Conservation (phyloP, 768 basidiomycete species). For the Dioszegia crocea region DNA sequence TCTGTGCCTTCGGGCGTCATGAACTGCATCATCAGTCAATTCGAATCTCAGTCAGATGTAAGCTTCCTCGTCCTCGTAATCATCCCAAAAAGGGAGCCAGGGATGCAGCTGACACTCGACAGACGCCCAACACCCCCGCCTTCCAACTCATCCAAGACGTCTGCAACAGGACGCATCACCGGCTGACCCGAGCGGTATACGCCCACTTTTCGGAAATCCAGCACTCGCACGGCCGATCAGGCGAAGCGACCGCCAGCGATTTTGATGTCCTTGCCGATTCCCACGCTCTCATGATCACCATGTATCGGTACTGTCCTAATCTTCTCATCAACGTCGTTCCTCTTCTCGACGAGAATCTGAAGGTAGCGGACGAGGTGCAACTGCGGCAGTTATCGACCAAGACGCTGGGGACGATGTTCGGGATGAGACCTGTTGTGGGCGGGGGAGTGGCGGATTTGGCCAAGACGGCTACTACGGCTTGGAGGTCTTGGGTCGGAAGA, state of each 20-base stretch:
- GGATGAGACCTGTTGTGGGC: constrained; percentile 44
- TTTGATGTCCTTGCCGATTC: constrained; percentile 55
- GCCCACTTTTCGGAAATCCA: constrained; percentile 81
- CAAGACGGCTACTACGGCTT: constrained; percentile 74
- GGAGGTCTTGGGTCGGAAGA: constrained; percentile 76
- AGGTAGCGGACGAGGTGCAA: constrained; percentile 62
- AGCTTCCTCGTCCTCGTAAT: constrained; percentile 5
- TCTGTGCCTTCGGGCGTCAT: constrained; percentile 72
- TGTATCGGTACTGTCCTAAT: constrained; percentile 73
- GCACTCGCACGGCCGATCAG: constrained; percentile 51
- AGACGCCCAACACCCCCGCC: constrained; percentile 49
- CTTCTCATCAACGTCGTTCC: constrained; percentile 87
- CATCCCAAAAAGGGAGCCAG: no score
- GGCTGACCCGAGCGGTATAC: constrained; percentile 77
- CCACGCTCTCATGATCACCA: constrained; percentile 77
- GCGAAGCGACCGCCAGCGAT: constrained; percentile 34
- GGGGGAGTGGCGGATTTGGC: constrained; percentile 58
- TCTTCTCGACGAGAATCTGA: constrained; percentile 83
- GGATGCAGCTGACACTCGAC: constrained; percentile 11
- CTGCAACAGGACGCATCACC: constrained; percentile 76
- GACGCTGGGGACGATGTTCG: constrained; percentile 85
- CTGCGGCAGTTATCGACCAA: constrained; percentile 77
- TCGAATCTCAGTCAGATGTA: constrained; percentile 49
- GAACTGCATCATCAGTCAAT: constrained; percentile 77
- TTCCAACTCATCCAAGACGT: constrained; percentile 79